A percentile compares a stretch with the other conserved stretches of the same genome.
These are phyloP conservation scores for Sporisorium sorghi DNA, from an alignment of 1,284 basidiomycete genomes.

Conservation along the genomic window DNA sequence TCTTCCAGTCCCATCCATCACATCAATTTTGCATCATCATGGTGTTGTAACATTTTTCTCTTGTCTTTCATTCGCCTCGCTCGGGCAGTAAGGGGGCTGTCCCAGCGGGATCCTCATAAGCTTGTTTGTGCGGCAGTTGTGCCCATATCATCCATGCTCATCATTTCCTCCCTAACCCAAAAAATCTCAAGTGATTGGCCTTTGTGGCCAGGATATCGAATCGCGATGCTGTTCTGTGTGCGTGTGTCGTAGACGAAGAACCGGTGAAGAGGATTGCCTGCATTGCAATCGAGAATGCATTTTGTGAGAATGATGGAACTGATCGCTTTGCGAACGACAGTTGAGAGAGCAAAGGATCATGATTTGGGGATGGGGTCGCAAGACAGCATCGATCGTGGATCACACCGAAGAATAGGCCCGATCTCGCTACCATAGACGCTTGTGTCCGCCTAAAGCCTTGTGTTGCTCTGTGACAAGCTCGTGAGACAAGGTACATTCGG, in stretches of 20 bases:
- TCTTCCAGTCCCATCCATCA: constrained; percentile 16
- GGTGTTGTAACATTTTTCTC: constrained; percentile 47
- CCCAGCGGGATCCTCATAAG: constrained; percentile 25
- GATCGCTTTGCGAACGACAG: no score
- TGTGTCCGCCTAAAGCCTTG: no score
- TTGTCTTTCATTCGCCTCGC: constrained; percentile 5
- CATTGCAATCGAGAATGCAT: neutral
- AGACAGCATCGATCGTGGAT: no score
- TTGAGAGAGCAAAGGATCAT: no score
- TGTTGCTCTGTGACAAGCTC: no score
- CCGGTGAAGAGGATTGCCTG: no score
- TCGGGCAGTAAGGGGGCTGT: constrained; percentile 37
- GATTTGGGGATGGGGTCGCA: no score
- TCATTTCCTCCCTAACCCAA: constrained; percentile 32
- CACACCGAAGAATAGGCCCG: no score
- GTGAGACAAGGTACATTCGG: no score
- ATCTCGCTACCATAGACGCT: no score
- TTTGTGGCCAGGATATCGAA: constrained; percentile 44
- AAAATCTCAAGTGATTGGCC: constrained; percentile 50
- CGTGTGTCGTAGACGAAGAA: no score
- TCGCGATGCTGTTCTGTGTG: neutral
- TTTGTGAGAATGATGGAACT: no score
- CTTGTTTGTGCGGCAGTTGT: constrained; percentile 5
- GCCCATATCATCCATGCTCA: constrained; percentile 28
- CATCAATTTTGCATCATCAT: constrained; percentile 36